Base-by-base conservation (phyloP, 352 stramenopile genomes). In the Phytopythium chamaehyphon region DNA sequence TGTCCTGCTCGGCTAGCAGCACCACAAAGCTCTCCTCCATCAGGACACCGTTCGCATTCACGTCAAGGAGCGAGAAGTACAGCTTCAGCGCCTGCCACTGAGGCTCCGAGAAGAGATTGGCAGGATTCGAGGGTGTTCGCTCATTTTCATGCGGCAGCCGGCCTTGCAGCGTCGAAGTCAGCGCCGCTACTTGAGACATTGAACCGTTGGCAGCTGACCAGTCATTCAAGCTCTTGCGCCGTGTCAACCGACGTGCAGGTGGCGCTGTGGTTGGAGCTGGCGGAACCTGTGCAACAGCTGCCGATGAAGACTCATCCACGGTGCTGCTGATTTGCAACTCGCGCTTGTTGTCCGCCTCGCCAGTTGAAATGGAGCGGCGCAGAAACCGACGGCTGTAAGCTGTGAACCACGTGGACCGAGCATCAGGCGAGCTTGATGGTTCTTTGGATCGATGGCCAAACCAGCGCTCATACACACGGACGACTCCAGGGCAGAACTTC, bases 11-110 rank as follows among this genome's bases (percentile, higher is more conserved):
- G 24, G 76, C 76, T 10, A 93, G 69, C 40, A 93, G 69, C 23
- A 90, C 73, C 28, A 85, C 76, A 59, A 93, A 88, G 57, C 82
- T 88, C 50, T 93, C 82, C 61, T 93, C 79, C 54, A 86, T 76
- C 28, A 93, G 50, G 40, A 90, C 73, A 23, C 77, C 76, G 52
- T 59, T 84, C 56, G 75, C 77, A 40, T 81, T 73, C 37, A 90
- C 61, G 51, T 90, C 82, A 26, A 90, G 62, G 8, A 90, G 64
- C 18, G 62, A 71, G 52, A 88, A 93, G 22, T 73, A 88, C 24
- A 93, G 63, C 51, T 86, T 88, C 31, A 93, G 57, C 6, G 83
- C 83, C 44, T 83, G 75, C 83, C 83, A 93, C 61, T 93, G 75
- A 8, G 51, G 47, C 42, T 74, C 71, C 39, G 83, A 85, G 55